Evolutionary conservation across 2,329 filamentous ascomycete species (phyloP).

Genomic region (Lasiodiplodia gonubiensis): DNA sequence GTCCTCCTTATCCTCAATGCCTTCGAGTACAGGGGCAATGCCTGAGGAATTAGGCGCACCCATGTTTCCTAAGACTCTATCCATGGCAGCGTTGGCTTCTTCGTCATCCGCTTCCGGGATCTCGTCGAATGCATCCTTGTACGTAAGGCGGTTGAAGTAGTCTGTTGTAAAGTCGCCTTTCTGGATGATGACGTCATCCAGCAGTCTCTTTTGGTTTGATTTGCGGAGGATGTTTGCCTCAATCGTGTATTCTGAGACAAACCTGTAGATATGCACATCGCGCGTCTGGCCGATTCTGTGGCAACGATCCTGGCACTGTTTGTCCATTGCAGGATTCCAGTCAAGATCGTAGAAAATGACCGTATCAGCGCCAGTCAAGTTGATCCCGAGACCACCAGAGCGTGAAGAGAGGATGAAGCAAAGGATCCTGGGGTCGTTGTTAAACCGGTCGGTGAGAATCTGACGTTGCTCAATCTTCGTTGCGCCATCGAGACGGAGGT

Average conservation of each 20-base stretch:
- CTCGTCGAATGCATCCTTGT: slow-evolving; percentile 70
- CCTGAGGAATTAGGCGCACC: slow-evolving; percentile 58
- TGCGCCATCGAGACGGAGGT: slow-evolving; percentile 92
- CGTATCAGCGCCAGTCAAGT: slow-evolving; percentile 93
- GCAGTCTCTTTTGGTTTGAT: slow-evolving; percentile 94
- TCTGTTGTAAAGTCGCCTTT: slow-evolving; percentile 98
- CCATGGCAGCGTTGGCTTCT: slow-evolving; percentile 77
- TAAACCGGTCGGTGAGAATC: slow-evolving; percentile 95
- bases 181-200: slow-evolving; percentile 98
- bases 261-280: slow-evolving; percentile 93
- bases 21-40: slow-evolving; percentile 77
- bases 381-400: slow-evolving; percentile 93
- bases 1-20: slow-evolving; percentile 91
- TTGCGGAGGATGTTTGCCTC: slow-evolving; percentile 98
- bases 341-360: slow-evolving; percentile 99
- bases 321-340: slow-evolving; percentile 99
- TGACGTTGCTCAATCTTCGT: slow-evolving; percentile 96
- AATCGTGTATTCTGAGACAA: slow-evolving; percentile 71
- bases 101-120: slow-evolving; percentile 37
- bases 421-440: slow-evolving; percentile 87
- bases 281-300: slow-evolving; percentile 97
- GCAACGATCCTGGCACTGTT: slow-evolving; percentile 96
- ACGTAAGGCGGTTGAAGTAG: slow-evolving; percentile 80
- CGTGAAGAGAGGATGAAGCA: slow-evolving; percentile 95
- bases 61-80: slow-evolving; percentile 71